Evolutionary conservation across 352 stramenopile species (phyloP), one percentile per base, ranked within the genome.

Genomic region (Pythium dissimile): DNA sequence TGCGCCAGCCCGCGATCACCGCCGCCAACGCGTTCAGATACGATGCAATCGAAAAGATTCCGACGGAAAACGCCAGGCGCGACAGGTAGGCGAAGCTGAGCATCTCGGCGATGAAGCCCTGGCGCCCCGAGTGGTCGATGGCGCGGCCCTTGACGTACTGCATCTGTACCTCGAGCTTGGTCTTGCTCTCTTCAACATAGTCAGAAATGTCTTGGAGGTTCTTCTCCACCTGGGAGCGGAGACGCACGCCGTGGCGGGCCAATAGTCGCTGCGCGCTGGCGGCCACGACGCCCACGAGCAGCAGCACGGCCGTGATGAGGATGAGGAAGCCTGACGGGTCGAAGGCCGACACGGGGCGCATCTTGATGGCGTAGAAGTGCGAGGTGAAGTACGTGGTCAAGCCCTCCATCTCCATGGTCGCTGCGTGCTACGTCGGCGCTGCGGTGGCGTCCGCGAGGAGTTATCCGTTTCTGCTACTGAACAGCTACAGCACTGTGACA

Each of bases 51-150:
- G 76, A 66, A 54, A 92, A 89, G 42, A 92, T 70, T 4, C 62
- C 76, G 57, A 92, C 68, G 38, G 85, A 89, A 54, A 93, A 90
- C 15, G 77, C 83, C 30, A 94, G 75, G 3, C 85, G 73, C 30
- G 83, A 93, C 20, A 94, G 71, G 62, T 94, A 94, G 16, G 84
- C 80, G 57, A 84, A 89, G 74, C 83, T 93, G 48, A 93, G 72
- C 85, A 94, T 94, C 71, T 94, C 83, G 42, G 75, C 72, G 59
- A 93, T 88, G 64, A 94, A 94, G 26, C 85, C 85, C 66, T 92
- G 80, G 18, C 79, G 82, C 0, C 66, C 71, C 47, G 77, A 88
- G 66, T 92, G 82, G 65, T 84, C 77, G 51, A 89, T 89, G 31
- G 80, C 84, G 39, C 72, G 73, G 32, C 64, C 71, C 52, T 88